Evolutionary conservation across 306 rosid genomes (phyloP).

Genomic region (Trifolium fragiferum): DNA sequence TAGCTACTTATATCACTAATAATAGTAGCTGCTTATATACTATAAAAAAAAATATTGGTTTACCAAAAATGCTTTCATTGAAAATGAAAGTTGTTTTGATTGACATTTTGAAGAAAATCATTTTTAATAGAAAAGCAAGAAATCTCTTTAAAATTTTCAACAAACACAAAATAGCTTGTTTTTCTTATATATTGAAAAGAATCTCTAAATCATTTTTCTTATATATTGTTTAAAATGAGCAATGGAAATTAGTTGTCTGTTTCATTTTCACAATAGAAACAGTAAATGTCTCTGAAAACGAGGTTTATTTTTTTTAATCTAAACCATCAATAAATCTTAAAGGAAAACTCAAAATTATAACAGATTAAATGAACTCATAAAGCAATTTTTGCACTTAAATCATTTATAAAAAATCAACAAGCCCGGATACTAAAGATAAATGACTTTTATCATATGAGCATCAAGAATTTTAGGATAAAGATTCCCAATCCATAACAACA

Average conservation of each 20-base stretch:
- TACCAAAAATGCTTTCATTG: too few relatives aligned
- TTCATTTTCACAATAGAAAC: slow-evolving; percentile 8
- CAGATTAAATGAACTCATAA: not conserved
- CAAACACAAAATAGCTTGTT: not conserved
- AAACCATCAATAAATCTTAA: not conserved
- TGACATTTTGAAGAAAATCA: not conserved
- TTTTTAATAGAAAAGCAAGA: not conserved
- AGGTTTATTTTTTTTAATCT: not conserved
- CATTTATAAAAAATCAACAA: slow-evolving; percentile 27
- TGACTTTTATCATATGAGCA: slow-evolving; percentile 10
- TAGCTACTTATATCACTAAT: slow-evolving; percentile 9
- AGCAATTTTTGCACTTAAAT: slow-evolving; percentile 1
- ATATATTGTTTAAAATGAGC: not conserved
- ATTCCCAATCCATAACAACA: slow-evolving; percentile 30
- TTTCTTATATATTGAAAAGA: not conserved
- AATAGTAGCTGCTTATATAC: not conserved
- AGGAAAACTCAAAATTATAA: slow-evolving; percentile 5
- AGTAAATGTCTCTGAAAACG: not conserved
- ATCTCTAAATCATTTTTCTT: not conserved
- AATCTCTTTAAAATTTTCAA: not conserved
- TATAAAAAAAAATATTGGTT: too few relatives aligned
- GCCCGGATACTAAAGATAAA: not conserved
- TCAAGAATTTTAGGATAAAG: slow-evolving; percentile 1
- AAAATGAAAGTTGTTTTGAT: not conserved
- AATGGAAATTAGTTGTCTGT: slow-evolving; percentile 1